Evolutionary conservation across 768 basidiomycete species (phyloP), one percentile per base, ranked within the genome.

Genomic region (Chalciporus sphaerocephalus): DNA sequence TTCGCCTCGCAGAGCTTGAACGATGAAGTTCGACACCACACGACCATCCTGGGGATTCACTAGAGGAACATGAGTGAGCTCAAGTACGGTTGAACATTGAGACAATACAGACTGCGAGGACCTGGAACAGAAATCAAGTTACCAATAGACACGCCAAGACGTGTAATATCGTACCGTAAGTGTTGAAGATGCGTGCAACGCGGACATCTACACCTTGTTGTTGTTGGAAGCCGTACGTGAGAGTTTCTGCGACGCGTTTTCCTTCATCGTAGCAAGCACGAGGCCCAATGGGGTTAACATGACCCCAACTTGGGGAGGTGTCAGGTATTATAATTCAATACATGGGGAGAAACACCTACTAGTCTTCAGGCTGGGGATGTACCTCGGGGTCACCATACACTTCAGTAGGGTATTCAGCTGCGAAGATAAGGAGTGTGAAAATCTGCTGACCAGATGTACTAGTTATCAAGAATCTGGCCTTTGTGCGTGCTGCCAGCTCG

Each of bases 261-360:
- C 96, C 96, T 70, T 99, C 96, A 61, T 99, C 96, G 63, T 99
- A 99, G 69, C 96, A 99, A n/a, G 95, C 94, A 51, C 96, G 89
- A 48, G 91, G 90, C 18, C 96, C 96, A 57, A 94, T 96, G 34
- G 93, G 93, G 74, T 99, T 99, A 61, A 99, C 96, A 68, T 98
- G 85, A 38, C 93, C 94, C 93, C 93, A 96, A 68, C 91, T 92
- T 46, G 43, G 46, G 38, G 21, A 50, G 30, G 37, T 40, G 53
- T 51, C 48, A 55, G 47, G 60, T 7, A 52, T 52, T 28, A 34
- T 33, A 16, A 7, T 28, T 38, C 12, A 25, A 6, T 35, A 32
- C 1, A 36, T 12, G 32, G 15, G 10, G 7, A 32, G 1, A 7
- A 21, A 42, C 7, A 70, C 87, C 70, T 60, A 93, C 91, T 95